phyloP scores from a whole-genome alignment of 768 basidiomycete genomes.

The Saitozyma sp. region DNA sequence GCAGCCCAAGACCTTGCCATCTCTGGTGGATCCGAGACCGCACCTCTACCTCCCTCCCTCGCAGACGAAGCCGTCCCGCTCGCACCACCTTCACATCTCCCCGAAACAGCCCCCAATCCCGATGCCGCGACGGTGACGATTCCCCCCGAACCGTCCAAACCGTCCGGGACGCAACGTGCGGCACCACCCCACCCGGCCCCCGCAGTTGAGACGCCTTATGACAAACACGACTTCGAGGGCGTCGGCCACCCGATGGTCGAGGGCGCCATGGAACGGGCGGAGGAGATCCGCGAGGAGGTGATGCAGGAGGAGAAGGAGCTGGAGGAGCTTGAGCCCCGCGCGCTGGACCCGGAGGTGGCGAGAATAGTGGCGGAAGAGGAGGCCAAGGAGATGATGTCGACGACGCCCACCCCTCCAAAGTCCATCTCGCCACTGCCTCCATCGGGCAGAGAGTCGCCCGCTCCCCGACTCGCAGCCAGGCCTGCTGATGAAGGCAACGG shows the following conservation, averaged over 20 bases:
- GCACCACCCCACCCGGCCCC: too few relatives aligned
- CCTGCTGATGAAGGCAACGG: neutral
- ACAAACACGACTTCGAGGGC: slow-evolving; percentile 11
- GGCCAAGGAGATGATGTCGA: slow-evolving; percentile 14
- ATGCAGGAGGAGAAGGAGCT: slow-evolving; percentile 9
- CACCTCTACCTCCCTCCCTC: slow-evolving; percentile 3
- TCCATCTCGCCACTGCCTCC: slow-evolving; percentile 30
- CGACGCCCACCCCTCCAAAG: slow-evolving; percentile 13
- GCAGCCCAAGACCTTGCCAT: slow-evolving; percentile 22
- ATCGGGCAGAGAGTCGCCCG: neutral
- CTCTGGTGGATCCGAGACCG: slow-evolving; percentile 18
- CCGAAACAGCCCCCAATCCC: neutral
- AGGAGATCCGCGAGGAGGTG: slow-evolving; percentile 19
- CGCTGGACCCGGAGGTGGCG: slow-evolving; percentile 26
- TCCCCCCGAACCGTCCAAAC: neutral
- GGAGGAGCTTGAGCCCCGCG: slow-evolving; percentile 11
- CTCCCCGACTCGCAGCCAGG: neutral
- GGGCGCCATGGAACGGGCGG: slow-evolving; percentile 19
- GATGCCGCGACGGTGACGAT: neutral
- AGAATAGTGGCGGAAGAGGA: slow-evolving; percentile 30
- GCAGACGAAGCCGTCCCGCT: slow-evolving; percentile 13
- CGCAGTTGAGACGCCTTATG: neutral
- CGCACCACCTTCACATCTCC: neutral
- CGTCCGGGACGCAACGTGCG: neutral
- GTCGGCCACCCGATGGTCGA: slow-evolving; percentile 37